Evolutionary conservation across 306 rosid genomes (phyloP).

Genomic region (Potentilla sterilis): DNA sequence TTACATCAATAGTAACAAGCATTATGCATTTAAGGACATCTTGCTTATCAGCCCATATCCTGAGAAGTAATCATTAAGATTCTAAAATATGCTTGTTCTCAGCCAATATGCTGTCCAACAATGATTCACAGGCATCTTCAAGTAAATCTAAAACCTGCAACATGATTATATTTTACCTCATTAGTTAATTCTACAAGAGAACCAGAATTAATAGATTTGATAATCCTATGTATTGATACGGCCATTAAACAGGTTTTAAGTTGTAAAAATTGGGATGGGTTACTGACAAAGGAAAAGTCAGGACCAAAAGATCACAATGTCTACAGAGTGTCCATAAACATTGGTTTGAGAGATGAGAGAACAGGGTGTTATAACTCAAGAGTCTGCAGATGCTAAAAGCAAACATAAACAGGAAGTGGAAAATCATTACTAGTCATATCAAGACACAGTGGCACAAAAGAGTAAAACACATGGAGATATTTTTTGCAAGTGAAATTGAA

Average conservation of each 20-base stretch:
- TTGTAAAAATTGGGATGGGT: neutral
- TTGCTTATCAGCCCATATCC: slow-evolving; percentile 1
- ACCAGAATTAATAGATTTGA: neutral
- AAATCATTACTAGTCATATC: neutral
- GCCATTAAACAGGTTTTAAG: neutral
- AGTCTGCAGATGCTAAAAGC: neutral
- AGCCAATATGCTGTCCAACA: slow-evolving; percentile 67
- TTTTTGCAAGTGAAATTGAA: neutral
- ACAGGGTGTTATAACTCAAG: neutral
- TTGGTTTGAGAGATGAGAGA: neutral
- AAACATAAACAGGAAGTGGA: neutral
- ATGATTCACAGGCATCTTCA: slow-evolving; percentile 87
- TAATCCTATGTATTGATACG: neutral
- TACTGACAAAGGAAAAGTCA: neutral
- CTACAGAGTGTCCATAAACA: neutral
- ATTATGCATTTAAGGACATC: neutral
- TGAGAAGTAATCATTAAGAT: slow-evolving; percentile 28
- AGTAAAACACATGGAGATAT: neutral
- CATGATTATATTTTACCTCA: slow-evolving; percentile 4
- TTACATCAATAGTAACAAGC: neutral
- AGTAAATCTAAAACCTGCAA: slow-evolving; percentile 89
- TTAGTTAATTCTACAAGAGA: neutral
- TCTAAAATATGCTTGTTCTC: slow-evolving; percentile 54
- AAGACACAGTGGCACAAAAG: neutral
- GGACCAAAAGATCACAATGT: neutral